Evolutionary conservation across 495 filamentous ascomycete species (phyloP).

Genomic region (Delitschia confertaspora): DNA sequence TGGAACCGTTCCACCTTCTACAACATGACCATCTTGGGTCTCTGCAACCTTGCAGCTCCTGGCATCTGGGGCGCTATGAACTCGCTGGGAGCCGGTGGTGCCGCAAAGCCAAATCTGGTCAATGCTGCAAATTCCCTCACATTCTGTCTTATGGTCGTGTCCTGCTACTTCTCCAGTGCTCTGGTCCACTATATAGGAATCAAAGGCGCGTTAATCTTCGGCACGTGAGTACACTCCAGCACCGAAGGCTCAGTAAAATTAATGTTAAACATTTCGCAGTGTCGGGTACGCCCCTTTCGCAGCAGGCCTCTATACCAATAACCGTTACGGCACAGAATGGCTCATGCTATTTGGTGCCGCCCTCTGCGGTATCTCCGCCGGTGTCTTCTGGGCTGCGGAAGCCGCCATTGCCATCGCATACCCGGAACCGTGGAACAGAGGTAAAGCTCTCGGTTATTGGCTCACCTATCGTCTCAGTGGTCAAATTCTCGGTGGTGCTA

Average conservation of each 20-base stretch:
- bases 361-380: conserved; percentile 54
- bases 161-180: conserved; percentile 47
- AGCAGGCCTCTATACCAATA: conserved; percentile 58
- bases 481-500: conserved; percentile 55
- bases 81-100: conserved; percentile 56
- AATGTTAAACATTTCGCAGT: neutral
- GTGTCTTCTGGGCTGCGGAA: conserved; percentile 61
- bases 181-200: conserved; percentile 53
- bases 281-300: conserved; percentile 58
- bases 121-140: conserved; percentile 62
- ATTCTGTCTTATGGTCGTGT: conserved; percentile 57
- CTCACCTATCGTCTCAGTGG: conserved; percentile 51
- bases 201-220: conserved; percentile 54
- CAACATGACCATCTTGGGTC: conserved; percentile 54
- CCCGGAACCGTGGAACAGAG: conserved; percentile 54
- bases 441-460: conserved; percentile 52
- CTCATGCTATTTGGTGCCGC: conserved; percentile 55
- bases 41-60: conserved; percentile 55
- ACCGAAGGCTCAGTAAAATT: neutral
- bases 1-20: conserved; percentile 58
- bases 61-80: conserved; percentile 66
- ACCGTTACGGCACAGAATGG: conserved; percentile 55
- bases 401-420: conserved; percentile 57
- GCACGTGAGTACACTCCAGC: conserved; percentile 33
- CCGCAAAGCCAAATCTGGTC: conserved; percentile 53